A percentile compares a stretch with the other conserved stretches of the same genome.
These are phyloP conservation scores for Bauhinia variegata DNA, from an alignment of 306 rosid species.

Conservation along the genomic window DNA sequence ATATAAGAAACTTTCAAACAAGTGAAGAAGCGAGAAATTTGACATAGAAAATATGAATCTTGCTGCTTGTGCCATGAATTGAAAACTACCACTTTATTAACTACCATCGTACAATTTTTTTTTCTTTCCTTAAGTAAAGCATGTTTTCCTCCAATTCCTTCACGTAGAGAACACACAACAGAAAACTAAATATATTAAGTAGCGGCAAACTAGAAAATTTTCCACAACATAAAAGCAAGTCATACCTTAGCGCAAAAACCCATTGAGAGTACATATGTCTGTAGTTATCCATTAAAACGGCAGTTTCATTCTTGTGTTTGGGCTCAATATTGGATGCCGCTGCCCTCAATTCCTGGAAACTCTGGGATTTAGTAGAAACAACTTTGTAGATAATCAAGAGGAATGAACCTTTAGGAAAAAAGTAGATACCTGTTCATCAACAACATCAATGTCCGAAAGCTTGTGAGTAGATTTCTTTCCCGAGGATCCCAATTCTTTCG, in stretches of 20 bases:
- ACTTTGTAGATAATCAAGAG: not conserved
- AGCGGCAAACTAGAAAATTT: too few relatives aligned
- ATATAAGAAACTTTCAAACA: too few relatives aligned
- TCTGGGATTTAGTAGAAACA: not conserved
- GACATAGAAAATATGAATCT: too few relatives aligned
- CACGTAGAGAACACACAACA: not conserved
- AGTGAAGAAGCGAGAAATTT: too few relatives aligned
- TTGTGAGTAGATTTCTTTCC: constrained; percentile 68
- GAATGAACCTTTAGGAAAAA: not conserved
- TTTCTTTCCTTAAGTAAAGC: not conserved
- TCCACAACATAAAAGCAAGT: not conserved
- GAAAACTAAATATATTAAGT: not conserved
- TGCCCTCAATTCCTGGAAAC: constrained; percentile 66
- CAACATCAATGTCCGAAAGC: constrained; percentile 69
- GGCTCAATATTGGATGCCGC: constrained; percentile 65
- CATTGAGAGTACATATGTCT: constrained; percentile 58
- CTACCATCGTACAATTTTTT: too few relatives aligned
- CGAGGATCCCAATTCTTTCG: constrained; percentile 72
- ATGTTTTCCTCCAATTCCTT: too few relatives aligned
- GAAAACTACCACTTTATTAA: too few relatives aligned
- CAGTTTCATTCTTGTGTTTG: constrained; percentile 72
- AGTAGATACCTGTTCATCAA: constrained; percentile 72
- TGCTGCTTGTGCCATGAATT: too few relatives aligned
- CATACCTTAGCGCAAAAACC: constrained; percentile 69
- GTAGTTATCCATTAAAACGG: constrained; percentile 55